These are phyloP conservation scores for Chaetomiaceae sp. DNA, from an alignment of 2,329 filamentous ascomycete species.

Conservation along the genomic window DNA sequence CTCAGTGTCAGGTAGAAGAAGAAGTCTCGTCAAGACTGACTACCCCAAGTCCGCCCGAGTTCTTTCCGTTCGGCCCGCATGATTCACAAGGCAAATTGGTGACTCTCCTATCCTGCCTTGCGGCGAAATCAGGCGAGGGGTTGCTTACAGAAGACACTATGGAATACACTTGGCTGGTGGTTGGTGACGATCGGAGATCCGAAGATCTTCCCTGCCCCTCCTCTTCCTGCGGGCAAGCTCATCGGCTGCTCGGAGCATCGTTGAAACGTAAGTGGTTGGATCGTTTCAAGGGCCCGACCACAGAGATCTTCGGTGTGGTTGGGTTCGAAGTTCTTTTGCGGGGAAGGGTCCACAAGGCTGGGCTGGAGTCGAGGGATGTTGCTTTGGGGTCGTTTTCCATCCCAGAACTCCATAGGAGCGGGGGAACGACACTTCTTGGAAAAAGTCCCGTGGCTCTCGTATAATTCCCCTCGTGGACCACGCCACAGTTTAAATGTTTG, in stretches of 20 bases:
- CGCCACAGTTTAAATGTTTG: background rate
- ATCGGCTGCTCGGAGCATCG: background rate
- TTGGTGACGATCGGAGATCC: conserved; percentile 5
- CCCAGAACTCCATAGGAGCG: too few relatives aligned
- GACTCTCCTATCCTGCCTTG: too few relatives aligned
- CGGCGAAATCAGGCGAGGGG: background rate
- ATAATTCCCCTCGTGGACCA: background rate
- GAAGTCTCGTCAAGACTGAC: too few relatives aligned
- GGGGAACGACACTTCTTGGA: too few relatives aligned
- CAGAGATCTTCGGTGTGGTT: background rate
- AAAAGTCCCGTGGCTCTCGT: background rate
- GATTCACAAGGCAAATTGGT: too few relatives aligned
- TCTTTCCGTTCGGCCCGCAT: too few relatives aligned
- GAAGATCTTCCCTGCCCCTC: background rate
- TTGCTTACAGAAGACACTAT: background rate
- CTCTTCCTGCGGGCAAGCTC: background rate
- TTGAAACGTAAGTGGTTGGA: background rate
- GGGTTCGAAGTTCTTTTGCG: background rate
- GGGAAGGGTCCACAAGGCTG: background rate
- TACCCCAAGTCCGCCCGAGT: too few relatives aligned
- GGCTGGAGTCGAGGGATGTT: too few relatives aligned
- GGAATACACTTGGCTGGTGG: background rate
- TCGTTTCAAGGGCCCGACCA: background rate
- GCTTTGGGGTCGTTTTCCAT: too few relatives aligned
- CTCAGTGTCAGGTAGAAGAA: too few relatives aligned